phyloP scores from a whole-genome alignment of 179 eudicot genomes.

The Patellifolia procumbens region DNA sequence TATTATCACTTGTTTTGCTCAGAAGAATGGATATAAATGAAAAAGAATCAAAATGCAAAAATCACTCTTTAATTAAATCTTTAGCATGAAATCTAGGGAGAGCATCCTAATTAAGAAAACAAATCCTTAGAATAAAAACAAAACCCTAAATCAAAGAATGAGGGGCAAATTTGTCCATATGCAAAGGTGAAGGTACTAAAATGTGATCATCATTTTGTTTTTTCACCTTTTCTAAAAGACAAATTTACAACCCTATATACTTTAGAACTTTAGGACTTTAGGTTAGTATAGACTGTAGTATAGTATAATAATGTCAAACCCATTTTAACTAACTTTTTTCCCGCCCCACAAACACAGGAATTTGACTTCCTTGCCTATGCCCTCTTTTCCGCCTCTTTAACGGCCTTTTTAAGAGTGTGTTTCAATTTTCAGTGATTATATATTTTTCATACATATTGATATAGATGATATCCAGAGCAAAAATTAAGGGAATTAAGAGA shows the following conservation, averaged over 20 bases:
- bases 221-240: conserved; percentile 33
- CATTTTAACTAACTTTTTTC: conserved; percentile 27
- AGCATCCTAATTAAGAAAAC: not conserved
- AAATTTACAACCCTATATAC: conserved; percentile 5
- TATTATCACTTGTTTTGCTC: not conserved
- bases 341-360: conserved; percentile 29
- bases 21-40: not conserved
- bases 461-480: not conserved
- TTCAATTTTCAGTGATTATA: conserved; percentile 7
- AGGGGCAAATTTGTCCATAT: conserved; percentile 14
- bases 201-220: conserved; percentile 35
- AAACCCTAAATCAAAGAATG: not conserved
- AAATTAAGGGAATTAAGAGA: not conserved
- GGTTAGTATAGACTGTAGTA: not conserved
- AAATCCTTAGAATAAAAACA: not conserved
- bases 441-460: not conserved
- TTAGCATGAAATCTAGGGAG: not conserved
- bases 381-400: conserved; percentile 38
- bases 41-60: not conserved
- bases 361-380: conserved; percentile 29
- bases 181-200: conserved; percentile 8
- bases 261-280: not conserved
- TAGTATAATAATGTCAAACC: conserved; percentile 38
- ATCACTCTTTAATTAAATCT: not conserved
- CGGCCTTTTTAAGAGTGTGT: conserved; percentile 18